A percentile compares a stretch with the other conserved stretches of the same genome.
Conservation (phyloP, 352 stramenopile species). For the Elongisporangium prolatum region DNA sequence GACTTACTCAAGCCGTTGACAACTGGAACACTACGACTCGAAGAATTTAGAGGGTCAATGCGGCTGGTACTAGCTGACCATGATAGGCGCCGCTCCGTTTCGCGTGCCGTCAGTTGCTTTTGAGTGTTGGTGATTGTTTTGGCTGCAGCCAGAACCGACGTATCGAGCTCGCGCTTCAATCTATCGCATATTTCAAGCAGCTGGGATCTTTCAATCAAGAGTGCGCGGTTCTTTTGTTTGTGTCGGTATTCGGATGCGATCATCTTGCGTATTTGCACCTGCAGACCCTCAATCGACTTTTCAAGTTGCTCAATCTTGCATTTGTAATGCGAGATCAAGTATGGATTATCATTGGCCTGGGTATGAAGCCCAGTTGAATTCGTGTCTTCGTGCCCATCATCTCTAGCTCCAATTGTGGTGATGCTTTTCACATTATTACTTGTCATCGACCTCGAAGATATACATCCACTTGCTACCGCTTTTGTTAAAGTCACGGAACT, state of each 20-base stretch:
- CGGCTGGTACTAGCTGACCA: not conserved
- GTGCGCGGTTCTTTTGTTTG: constrained; percentile 62
- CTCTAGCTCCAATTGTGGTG: not conserved
- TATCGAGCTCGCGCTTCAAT: constrained; percentile 42
- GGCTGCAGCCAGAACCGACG: constrained; percentile 24
- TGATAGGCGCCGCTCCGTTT: not conserved
- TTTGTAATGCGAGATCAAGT: constrained; percentile 60
- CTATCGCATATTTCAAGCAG: constrained; percentile 44
- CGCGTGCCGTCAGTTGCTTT: constrained; percentile 4
- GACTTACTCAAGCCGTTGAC: constrained; percentile 5
- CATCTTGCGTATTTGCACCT: constrained; percentile 75
- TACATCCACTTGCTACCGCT: not conserved
- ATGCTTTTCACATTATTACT: not conserved
- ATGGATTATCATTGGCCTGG: constrained; percentile 40
- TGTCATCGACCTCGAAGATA: not conserved
- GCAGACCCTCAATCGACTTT: constrained; percentile 49
- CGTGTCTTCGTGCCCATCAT: constrained; percentile 4
- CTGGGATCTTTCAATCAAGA: constrained; percentile 38
- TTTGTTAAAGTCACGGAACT: not conserved
- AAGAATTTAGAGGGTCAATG: not conserved
- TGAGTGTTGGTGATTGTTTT: constrained; percentile 22
- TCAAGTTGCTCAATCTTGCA: constrained; percentile 45
- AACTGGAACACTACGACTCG: not conserved
- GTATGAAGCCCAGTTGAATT: not conserved
- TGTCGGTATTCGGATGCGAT: constrained; percentile 71